Conservation (phyloP, 2,329 filamentous ascomycete genomes). For the Venturia aucupariae region DNA sequence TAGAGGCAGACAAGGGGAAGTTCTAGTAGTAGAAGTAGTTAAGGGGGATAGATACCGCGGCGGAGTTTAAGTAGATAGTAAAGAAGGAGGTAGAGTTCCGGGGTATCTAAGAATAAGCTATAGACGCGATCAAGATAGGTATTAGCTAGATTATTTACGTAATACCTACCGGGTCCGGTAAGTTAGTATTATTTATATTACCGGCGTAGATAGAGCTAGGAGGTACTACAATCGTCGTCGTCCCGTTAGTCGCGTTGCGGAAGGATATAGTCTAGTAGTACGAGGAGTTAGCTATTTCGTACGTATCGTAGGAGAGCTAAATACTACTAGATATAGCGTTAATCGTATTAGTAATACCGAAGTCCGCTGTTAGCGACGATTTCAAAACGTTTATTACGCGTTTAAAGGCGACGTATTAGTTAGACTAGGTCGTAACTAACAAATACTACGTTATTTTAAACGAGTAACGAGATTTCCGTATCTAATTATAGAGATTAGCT, state of each 20-base stretch:
- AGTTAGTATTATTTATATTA: slow-evolving; percentile 24
- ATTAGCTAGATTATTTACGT: slow-evolving; percentile 19
- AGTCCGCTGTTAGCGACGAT: slow-evolving; percentile 19
- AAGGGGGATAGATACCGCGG: slow-evolving; percentile 14
- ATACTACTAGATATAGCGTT: slow-evolving; percentile 16
- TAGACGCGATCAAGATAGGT: slow-evolving; percentile 19
- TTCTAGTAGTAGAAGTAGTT: slow-evolving; percentile 10
- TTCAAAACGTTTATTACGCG: slow-evolving; percentile 20
- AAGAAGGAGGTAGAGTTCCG: slow-evolving; percentile 17
- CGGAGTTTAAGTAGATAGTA: slow-evolving; percentile 17
- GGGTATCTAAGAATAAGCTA: too few relatives aligned
- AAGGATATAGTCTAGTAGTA: slow-evolving; percentile 20
- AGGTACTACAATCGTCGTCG: slow-evolving; percentile 19
- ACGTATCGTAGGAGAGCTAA: slow-evolving; percentile 18
- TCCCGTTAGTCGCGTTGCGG: too few relatives aligned
- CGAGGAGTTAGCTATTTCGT: slow-evolving; percentile 16
- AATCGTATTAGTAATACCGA: slow-evolving; percentile 21
- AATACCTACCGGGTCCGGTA: slow-evolving; percentile 21
- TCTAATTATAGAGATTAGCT: slow-evolving; percentile 17
- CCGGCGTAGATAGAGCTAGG: slow-evolving; percentile 18
- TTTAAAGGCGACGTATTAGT: slow-evolving; percentile 16
- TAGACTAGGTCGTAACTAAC: slow-evolving; percentile 20
- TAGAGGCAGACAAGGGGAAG: slow-evolving; percentile 5
- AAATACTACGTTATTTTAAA: slow-evolving; percentile 21
- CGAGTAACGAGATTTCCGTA: slow-evolving; percentile 16